A percentile compares a stretch with the other conserved stretches of the same genome.
Evolutionary conservation across 2,329 filamentous ascomycete species (phyloP).

Genomic region (Talaromyces sp.): DNA sequence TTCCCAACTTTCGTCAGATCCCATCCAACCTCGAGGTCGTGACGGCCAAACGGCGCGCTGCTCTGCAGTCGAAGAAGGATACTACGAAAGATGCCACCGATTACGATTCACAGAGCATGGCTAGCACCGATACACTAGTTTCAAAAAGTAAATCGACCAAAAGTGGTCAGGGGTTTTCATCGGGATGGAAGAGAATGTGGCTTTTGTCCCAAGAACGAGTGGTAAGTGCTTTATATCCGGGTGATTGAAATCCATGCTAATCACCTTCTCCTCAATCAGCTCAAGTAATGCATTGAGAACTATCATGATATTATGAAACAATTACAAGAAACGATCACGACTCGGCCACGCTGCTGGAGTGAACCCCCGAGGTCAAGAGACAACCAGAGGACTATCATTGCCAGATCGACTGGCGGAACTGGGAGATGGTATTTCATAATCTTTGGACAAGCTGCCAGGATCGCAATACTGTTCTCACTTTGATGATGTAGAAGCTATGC

Average conservation of each 20-base stretch:
- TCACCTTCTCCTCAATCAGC: background rate
- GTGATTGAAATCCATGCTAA: background rate
- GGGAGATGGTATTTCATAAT: background rate
- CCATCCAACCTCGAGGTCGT: background rate
- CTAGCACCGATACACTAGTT: background rate
- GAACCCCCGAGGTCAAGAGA: background rate
- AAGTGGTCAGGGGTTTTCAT: background rate
- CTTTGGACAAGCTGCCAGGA: background rate
- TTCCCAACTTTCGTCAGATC: background rate
- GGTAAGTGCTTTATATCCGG: background rate
- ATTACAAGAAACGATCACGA: no score
- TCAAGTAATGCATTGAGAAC: background rate
- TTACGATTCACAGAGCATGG: background rate
- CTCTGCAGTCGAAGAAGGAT: background rate
- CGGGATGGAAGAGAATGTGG: conserved; percentile 3
- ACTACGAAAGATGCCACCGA: background rate
- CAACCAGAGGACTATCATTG: background rate
- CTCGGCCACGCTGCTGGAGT: background rate
- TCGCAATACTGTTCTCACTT: background rate
- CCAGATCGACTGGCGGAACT: background rate
- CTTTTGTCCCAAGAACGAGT: background rate
- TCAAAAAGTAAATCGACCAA: background rate
- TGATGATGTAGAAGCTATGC: background rate
- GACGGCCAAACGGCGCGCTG: background rate
- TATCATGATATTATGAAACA: no score